These are phyloP conservation scores for Colletotrichum sansevieriae DNA, from an alignment of 2,329 filamentous ascomycete species.

Conservation along the genomic window DNA sequence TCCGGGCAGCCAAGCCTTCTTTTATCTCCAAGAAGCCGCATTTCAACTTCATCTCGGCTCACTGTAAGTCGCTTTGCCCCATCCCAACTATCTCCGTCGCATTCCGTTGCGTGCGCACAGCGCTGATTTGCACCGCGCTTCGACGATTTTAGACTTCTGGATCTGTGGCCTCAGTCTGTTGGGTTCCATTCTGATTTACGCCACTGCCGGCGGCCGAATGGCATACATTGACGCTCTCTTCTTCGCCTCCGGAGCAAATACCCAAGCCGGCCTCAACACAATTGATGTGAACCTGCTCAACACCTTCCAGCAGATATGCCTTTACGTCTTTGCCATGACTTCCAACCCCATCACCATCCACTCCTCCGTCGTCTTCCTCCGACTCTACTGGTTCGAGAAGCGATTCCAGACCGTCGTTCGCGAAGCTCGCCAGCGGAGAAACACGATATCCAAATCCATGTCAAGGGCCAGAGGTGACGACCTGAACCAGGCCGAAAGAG, in stretches of 20 bases:
- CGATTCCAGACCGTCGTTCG: slow-evolving; percentile 87
- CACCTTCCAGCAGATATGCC: slow-evolving; percentile 79
- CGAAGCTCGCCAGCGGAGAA: slow-evolving; percentile 76
- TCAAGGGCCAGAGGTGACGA: slow-evolving; percentile 60
- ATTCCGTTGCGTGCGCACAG: slow-evolving; percentile 21
- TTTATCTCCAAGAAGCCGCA: slow-evolving; percentile 73
- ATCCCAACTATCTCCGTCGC: slow-evolving; percentile 21
- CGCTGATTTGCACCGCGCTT: slow-evolving; percentile 29
- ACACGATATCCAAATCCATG: slow-evolving; percentile 73
- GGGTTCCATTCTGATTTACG: slow-evolving; percentile 83
- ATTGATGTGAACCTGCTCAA: slow-evolving; percentile 75
- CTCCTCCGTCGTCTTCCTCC: slow-evolving; percentile 88
- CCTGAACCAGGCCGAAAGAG: slow-evolving; percentile 65
- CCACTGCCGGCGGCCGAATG: slow-evolving; percentile 68
- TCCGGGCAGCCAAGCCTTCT: slow-evolving; percentile 66
- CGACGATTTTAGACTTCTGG: slow-evolving; percentile 73
- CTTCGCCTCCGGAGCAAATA: slow-evolving; percentile 86
- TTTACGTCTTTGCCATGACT: slow-evolving; percentile 79
- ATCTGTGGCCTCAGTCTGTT: slow-evolving; percentile 80
- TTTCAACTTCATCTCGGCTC: slow-evolving; percentile 85
- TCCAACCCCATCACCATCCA: slow-evolving; percentile 89
- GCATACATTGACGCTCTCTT: slow-evolving; percentile 90
- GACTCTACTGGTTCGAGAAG: slow-evolving; percentile 98
- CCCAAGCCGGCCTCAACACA: slow-evolving; percentile 94
- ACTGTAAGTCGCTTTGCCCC: slow-evolving; percentile 69